These are phyloP conservation scores for Boletales sp. DNA, from an alignment of 768 basidiomycete species.

Conservation along the genomic window DNA sequence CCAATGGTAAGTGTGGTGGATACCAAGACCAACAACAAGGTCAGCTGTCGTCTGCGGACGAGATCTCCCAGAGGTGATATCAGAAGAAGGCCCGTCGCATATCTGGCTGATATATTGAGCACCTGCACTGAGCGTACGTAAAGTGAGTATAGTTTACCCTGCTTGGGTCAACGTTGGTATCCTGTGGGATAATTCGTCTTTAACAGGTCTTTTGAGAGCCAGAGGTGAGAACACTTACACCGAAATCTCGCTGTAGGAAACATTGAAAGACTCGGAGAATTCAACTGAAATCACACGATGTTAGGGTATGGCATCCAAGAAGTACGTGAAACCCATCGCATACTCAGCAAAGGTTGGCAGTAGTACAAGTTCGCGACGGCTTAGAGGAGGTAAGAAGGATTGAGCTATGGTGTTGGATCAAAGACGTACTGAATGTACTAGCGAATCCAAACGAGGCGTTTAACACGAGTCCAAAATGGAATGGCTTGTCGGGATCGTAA, in stretches of 20 bases:
- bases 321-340: conserved; percentile 14
- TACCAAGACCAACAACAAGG: conserved; percentile 52
- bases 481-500: conserved; percentile 48
- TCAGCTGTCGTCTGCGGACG: conserved; percentile 67
- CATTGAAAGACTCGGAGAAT: conserved; percentile 38
- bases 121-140: neutral
- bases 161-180: conserved; percentile 68
- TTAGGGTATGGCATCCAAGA: neutral
- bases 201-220: neutral
- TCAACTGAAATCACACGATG: conserved; percentile 16
- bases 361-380: conserved; percentile 80
- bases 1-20: conserved; percentile 66
- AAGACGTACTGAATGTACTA: conserved; percentile 41
- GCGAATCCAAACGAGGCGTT: conserved; percentile 62
- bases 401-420: neutral
- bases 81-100: conserved; percentile 67
- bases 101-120: conserved; percentile 37
- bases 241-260: conserved; percentile 36
- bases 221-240: conserved; percentile 14
- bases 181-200: conserved; percentile 27
- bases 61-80: conserved; percentile 84
- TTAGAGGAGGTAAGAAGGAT: conserved; percentile 19
- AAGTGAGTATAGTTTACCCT: conserved; percentile 39
- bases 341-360: conserved; percentile 75
- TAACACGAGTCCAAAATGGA: conserved; percentile 48